phyloP scores from a whole-genome alignment of 345 rosid genomes.

The Corchorus olitorius region DNA sequence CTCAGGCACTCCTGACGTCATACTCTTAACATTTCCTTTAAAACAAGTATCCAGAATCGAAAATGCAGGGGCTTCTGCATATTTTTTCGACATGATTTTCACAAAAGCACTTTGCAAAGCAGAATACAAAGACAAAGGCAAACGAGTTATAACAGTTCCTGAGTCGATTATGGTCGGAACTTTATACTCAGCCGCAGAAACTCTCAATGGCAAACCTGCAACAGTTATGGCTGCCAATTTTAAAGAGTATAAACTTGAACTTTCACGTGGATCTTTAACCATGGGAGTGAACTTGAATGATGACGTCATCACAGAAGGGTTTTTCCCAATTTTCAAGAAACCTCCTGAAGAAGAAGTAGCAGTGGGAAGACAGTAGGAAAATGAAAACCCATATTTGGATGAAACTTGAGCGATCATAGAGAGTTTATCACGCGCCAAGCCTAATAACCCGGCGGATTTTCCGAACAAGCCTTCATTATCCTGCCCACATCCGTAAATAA shows the following conservation, averaged over 20 bases:
- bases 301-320: conserved; percentile 13
- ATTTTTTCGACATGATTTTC: conserved; percentile 36
- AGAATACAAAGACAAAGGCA: conserved; percentile 39
- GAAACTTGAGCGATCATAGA: conserved; percentile 42
- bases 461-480: conserved; percentile 50
- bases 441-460: conserved; percentile 43
- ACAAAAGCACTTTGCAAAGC: conserved; percentile 35
- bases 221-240: conserved; percentile 31
- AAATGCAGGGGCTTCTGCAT: conserved; percentile 29
- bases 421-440: conserved; percentile 43
- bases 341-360: neutral
- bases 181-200: conserved; percentile 11
- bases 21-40: conserved; percentile 31
- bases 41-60: conserved; percentile 52
- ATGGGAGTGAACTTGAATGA: conserved; percentile 49
- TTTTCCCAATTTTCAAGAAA: conserved; percentile 26
- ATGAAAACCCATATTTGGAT: conserved; percentile 21
- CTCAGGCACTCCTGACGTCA: conserved; percentile 31
- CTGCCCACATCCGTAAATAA: conserved; percentile 56
- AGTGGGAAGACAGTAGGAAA: conserved; percentile 52
- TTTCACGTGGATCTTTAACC: conserved; percentile 21
- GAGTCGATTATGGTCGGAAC: conserved; percentile 50
- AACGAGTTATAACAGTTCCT: conserved; percentile 51
- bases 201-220: conserved; percentile 34
- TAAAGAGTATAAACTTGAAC: conserved; percentile 37